Conservation (phyloP, 208 protist species). For the Trypanosoma boissoni region DNA sequence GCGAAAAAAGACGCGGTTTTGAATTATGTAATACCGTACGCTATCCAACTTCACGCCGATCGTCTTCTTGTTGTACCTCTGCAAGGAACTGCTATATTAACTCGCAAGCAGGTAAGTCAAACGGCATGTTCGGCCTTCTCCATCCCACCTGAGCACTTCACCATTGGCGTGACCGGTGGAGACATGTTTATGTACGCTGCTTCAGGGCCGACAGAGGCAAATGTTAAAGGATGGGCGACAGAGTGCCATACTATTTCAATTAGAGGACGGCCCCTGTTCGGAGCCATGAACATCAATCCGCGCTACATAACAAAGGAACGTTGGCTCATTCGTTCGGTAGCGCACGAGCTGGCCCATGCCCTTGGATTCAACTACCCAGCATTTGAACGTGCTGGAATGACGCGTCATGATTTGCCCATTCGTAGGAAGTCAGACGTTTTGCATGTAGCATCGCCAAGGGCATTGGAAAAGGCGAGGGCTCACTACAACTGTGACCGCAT, state of each 20-base stretch:
- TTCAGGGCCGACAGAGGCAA: slow-evolving; percentile 24
- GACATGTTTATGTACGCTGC: slow-evolving; percentile 77
- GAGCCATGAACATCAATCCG: slow-evolving; percentile 22
- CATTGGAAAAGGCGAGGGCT: slow-evolving; percentile 28
- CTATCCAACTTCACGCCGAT: not conserved
- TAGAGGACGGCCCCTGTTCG: slow-evolving; percentile 21
- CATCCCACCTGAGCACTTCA: slow-evolving; percentile 40
- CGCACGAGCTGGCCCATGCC: slow-evolving; percentile 39
- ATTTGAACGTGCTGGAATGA: slow-evolving; percentile 3
- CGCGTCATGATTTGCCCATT: not conserved
- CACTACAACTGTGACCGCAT: slow-evolving; percentile 71
- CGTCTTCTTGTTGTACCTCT: not conserved
- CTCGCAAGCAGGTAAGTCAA: not conserved
- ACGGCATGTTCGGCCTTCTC: slow-evolving; percentile 37
- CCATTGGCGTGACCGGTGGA: slow-evolving; percentile 26
- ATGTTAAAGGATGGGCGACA: slow-evolving; percentile 39
- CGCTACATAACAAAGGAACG: not conserved
- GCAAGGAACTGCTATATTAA: not conserved
- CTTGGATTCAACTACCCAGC: slow-evolving; percentile 24
- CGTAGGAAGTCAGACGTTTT: not conserved
- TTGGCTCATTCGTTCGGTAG: slow-evolving; percentile 16
- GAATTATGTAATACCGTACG: not conserved
- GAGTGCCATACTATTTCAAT: slow-evolving; percentile 24
- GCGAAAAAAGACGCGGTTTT: not conserved
- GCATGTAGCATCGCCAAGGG: slow-evolving; percentile 17